These are phyloP conservation scores for Papilionanthe hybrid DNA, from an alignment of 116 monocot species.

Conservation along the genomic window DNA sequence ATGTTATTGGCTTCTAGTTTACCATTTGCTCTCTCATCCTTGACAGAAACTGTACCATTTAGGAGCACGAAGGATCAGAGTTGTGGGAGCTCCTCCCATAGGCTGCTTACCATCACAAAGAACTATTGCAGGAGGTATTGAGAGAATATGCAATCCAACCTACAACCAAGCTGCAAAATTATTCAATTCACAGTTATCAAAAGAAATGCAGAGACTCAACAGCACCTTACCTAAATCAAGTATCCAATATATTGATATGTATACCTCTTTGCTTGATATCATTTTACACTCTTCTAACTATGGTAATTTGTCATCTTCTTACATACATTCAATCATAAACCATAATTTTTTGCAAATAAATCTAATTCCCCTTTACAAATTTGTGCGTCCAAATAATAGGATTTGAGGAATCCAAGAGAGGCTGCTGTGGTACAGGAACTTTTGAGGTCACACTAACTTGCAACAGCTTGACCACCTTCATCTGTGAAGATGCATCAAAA, in stretches of 20 bases:
- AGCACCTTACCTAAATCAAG: slow-evolving; percentile 5
- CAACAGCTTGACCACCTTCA: slow-evolving; percentile 16
- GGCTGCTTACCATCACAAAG: slow-evolving; percentile 48
- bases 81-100: slow-evolving; percentile 41
- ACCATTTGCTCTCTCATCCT: neutral
- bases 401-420: slow-evolving; percentile 25
- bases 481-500: slow-evolving; percentile 29
- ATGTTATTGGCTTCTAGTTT: neutral
- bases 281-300: slow-evolving; percentile 22
- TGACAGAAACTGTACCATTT: slow-evolving; percentile 25
- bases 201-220: slow-evolving; percentile 12
- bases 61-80: slow-evolving; percentile 34
- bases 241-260: slow-evolving; percentile 34
- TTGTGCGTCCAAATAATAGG: slow-evolving; percentile 13
- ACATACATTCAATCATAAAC: neutral
- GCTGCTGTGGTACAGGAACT: slow-evolving; percentile 59
- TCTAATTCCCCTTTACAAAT: neutral
- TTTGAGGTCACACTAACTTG: slow-evolving; percentile 36
- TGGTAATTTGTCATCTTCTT: slow-evolving; percentile 19
- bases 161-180: slow-evolving; percentile 26
- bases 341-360: neutral
- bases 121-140: slow-evolving; percentile 34
- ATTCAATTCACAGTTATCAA: slow-evolving; percentile 20
- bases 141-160: slow-evolving; percentile 24
- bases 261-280: slow-evolving; percentile 21